Percentiles rank a stretch among this genome's conserved stretches.
Evolutionary conservation across 495 filamentous ascomycete species (phyloP).

Genomic region (Staphylotrichum tortipilum): DNA sequence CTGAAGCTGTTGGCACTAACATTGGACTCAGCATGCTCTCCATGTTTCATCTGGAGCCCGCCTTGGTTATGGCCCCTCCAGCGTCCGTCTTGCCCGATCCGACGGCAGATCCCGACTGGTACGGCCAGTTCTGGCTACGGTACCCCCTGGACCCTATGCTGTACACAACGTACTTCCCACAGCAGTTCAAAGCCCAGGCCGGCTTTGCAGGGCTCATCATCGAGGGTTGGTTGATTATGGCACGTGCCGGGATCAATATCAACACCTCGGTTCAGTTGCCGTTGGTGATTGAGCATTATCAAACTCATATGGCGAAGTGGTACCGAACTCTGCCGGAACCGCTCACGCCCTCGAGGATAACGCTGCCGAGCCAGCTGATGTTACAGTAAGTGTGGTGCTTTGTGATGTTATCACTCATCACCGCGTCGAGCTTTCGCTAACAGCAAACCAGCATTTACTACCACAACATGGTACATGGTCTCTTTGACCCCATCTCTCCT

Average conservation of each 20-base stretch:
- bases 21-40: not conserved
- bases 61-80: constrained; percentile 17
- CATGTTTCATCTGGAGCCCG: not conserved
- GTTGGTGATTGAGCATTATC: not conserved
- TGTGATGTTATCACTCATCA: too few relatives aligned
- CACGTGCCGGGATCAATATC: not conserved
- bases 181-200: constrained; percentile 16
- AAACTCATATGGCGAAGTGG: constrained; percentile 11
- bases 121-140: constrained; percentile 24
- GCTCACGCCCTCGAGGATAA: constrained; percentile 15
- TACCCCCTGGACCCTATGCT: constrained; percentile 19
- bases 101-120: constrained; percentile 13
- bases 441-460: not conserved
- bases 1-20: not conserved
- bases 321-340: constrained; percentile 15
- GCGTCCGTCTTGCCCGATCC: constrained; percentile 21
- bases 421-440: too few relatives aligned
- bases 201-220: constrained; percentile 18
- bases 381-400: not conserved
- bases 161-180: constrained; percentile 12
- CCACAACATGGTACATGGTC: not conserved
- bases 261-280: not conserved
- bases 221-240: constrained; percentile 10
- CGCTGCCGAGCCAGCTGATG: constrained; percentile 19
- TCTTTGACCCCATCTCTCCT: not conserved